Base-by-base conservation (phyloP, 1,139 yeast species). In the Suhomyces maxii region DNA sequence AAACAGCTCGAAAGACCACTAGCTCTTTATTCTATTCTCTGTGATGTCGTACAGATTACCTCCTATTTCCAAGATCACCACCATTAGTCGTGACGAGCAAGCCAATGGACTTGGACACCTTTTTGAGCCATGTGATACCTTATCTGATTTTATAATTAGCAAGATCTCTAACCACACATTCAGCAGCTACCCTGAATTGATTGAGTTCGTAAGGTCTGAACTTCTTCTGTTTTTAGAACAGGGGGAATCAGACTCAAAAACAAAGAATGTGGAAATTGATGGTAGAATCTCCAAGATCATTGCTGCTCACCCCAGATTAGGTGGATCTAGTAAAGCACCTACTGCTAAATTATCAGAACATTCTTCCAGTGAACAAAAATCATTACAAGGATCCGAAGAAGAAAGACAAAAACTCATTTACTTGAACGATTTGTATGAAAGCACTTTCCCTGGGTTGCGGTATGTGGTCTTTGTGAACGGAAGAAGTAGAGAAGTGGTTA, bases 391-490 rank as follows among this genome's bases (percentile, higher is more conserved):
- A 6, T 64, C 68, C 7, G 63, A 70, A 4, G 73, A 74, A 26
- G 80, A 77, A 41, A 81, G 83, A 46, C 60, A 55, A 32, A 68
- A 69, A 53, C 72, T 90, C 44, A 65, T 64, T 2, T 60, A 67
- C 8, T 68, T 87, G 56, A 90, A 90, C 58, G 73, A 71, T 2
- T 57, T 59, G 42, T 90, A 90, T 61, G 97, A 90, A 59, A 34
- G 50, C 8, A 71, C 72, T 6, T 90, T 87, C 57, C 96, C 96
- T 0, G 96, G 97, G 0, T 76, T 90, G 46, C 71, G 91, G 40
- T 90, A 87, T 60, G 96, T 90, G n/a, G 91, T 88, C 6, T 90
- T 90, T 64, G 97, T 90, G 26, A 88, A 89, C 64, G 96, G 96
- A 1, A 71, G 96, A 52, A 65, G 83, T 6, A 73, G 95, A 52